Base-by-base conservation (phyloP, 371 early-diverging fungal genomes). In the Umbelopsis sp. region DNA sequence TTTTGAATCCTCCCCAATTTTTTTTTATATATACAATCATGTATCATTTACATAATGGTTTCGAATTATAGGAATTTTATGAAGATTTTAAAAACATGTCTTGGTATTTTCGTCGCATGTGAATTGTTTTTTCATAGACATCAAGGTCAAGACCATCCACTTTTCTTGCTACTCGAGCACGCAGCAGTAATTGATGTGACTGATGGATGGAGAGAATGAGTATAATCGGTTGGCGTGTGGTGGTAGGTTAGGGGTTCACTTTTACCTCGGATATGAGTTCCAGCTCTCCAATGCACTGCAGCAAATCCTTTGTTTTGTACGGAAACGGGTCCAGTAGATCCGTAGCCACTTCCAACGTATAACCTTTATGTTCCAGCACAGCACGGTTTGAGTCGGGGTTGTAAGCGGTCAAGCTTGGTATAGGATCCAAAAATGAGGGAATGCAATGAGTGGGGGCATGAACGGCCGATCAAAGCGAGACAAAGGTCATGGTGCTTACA, bases 321-420 rank as follows among this genome's bases (percentile, higher is more conserved):
- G 57, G 18, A 35, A 57, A 57, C 57, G 57, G 29, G 18, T 57
- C 57, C 12, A 57, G 35, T 16, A 57, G 35, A 18, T 57, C 35
- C 18, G 57, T 57, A 10, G 57, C 57, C 57, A 57, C 57, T 6
- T 57, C 35, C 35, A 57, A 12, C 18, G 57, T 18, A 12, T 35
- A 12, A 8, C 57, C 57, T 29, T 57, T 57, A 32, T 57, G 57
- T 29, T 57, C 57, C 29, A 57, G 29, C n/a, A 57, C 35, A 35
- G 57, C 57, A 18, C 29, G 29, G n/a, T 57, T 57, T 18, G 29
- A 18, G 57, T 57, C 57, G 35, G 57, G 57, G 57, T 57, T 57
- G 32, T 57, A 57, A 57, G 35, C 32, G 41, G 41, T 41, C 41
- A 41, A 41, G 7, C 41, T 41, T 41, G 41, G 41, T 41, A 41